These are phyloP conservation scores for Dothiorella sarmentorum DNA, from an alignment of 2,329 filamentous ascomycete species.

Conservation along the genomic window DNA sequence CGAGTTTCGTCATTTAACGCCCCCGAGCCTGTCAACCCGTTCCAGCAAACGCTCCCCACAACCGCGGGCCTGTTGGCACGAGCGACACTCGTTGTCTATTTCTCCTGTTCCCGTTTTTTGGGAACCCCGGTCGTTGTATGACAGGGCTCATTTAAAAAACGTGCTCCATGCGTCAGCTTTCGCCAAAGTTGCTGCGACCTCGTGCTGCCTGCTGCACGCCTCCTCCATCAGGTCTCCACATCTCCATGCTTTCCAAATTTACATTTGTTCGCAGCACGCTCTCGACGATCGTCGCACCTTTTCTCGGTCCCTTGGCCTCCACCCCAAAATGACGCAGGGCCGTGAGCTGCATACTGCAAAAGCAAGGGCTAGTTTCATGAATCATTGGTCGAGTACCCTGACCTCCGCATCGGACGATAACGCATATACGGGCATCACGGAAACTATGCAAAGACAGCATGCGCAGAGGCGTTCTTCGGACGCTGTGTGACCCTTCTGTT, in stretches of 20 bases:
- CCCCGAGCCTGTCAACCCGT: not conserved
- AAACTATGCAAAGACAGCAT: not conserved
- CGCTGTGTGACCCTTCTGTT: slow-evolving; percentile 3
- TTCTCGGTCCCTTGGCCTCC: slow-evolving; percentile 1
- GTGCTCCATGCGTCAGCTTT: not conserved
- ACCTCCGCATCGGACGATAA: not conserved
- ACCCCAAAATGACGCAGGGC: slow-evolving; percentile 12
- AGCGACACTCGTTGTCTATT: not conserved
- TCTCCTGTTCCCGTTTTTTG: slow-evolving; percentile 1
- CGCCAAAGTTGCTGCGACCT: not conserved
- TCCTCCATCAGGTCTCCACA: slow-evolving; percentile 2
- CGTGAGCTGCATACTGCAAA: slow-evolving; percentile 10
- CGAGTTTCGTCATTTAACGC: not conserved
- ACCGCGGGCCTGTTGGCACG: not conserved
- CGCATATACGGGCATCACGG: not conserved
- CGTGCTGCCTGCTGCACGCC: slow-evolving; percentile 3
- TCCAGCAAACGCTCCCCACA: slow-evolving; percentile 2
- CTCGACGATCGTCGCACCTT: not conserved
- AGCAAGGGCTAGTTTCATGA: slow-evolving; percentile 7
- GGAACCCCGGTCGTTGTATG: not conserved
- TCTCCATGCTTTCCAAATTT: slow-evolving; percentile 16
- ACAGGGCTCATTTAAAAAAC: not conserved
- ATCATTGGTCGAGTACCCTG: not conserved
- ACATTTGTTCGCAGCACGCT: not conserved
- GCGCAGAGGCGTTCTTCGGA: not conserved